These are phyloP conservation scores for Aspergillus niger DNA, from an alignment of 2,329 filamentous ascomycete species.

Conservation along the genomic window DNA sequence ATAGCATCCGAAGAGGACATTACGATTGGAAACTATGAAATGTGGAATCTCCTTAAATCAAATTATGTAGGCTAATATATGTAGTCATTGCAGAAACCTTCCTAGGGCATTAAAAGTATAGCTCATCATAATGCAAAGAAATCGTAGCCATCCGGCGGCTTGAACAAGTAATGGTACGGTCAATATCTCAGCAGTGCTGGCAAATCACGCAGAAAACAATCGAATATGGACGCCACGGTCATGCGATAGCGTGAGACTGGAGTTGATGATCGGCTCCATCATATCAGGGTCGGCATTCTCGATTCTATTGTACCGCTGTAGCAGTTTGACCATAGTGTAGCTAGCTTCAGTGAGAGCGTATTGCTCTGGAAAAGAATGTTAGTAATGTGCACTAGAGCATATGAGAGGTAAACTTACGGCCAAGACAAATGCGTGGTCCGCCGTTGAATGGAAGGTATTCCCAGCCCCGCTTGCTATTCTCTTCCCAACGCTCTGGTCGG, in stretches of 20 bases:
- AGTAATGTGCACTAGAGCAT: background rate
- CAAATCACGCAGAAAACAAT: conserved; percentile 22
- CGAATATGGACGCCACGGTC: conserved; percentile 32
- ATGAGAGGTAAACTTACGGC: conserved; percentile 33
- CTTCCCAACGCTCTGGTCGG: conserved; percentile 55
- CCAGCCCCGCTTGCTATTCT: conserved; percentile 37
- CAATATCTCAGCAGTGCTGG: background rate
- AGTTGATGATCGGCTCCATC: conserved; percentile 32
- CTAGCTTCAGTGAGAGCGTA: conserved; percentile 47
- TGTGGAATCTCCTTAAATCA: too few relatives aligned
- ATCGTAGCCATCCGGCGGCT: too few relatives aligned
- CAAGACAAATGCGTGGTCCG: conserved; percentile 44
- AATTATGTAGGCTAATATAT: too few relatives aligned
- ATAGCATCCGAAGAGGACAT: too few relatives aligned
- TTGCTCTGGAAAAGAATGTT: conserved; percentile 34
- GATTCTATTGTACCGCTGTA: conserved; percentile 41
- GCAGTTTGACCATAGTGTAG: conserved; percentile 40
- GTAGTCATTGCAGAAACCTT: too few relatives aligned
- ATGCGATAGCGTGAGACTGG: conserved; percentile 37
- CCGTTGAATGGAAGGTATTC: conserved; percentile 44
- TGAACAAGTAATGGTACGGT: background rate
- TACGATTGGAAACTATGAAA: too few relatives aligned
- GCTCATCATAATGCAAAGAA: too few relatives aligned
- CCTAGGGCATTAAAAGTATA: too few relatives aligned
- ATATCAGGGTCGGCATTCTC: conserved; percentile 38